A percentile compares a stretch with the other conserved stretches of the same genome.
Evolutionary conservation across 305 asterid species (phyloP).

Genomic region (Solanum hybrid): DNA sequence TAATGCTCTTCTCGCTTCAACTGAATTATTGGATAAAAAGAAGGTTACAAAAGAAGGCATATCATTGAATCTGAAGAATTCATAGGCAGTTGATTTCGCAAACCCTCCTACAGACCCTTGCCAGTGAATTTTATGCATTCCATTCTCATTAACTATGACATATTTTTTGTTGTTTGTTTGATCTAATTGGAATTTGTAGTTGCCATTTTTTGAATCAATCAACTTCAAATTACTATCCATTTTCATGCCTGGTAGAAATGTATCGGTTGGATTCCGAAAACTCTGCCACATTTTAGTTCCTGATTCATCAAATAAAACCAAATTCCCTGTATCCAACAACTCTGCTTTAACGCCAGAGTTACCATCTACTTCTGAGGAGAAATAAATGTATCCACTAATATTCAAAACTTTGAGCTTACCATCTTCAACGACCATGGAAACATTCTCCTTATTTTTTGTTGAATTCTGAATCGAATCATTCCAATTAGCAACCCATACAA

Average conservation of each 20-base stretch:
- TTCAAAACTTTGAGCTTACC: conserved; percentile 17
- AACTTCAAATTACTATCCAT: conserved; percentile 7
- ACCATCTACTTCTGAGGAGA: not conserved
- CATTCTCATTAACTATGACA: not conserved
- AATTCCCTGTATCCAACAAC: conserved; percentile 11
- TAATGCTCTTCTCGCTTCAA: not conserved
- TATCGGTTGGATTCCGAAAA: not conserved
- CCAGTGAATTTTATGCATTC: conserved; percentile 6
- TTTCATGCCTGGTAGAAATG: conserved; percentile 33
- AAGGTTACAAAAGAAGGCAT: not conserved
- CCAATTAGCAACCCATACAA: conserved; percentile 30
- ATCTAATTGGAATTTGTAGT: conserved; percentile 9
- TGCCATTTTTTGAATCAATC: not conserved
- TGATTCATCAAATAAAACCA: not conserved
- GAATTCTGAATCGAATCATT: not conserved
- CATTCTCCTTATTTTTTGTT: not conserved
- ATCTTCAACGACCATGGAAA: conserved; percentile 12
- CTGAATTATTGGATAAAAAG: conserved; percentile 1
- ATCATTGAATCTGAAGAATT: not conserved
- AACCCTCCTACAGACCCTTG: conserved; percentile 4
- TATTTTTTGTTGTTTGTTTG: not conserved
- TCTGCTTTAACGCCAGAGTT: conserved; percentile 6
- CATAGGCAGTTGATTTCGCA: not conserved
- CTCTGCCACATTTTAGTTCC: conserved; percentile 4
- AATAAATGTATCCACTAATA: not conserved